phyloP scores from a whole-genome alignment of 1,284 basidiomycete species.

The Peniophora sp. region DNA sequence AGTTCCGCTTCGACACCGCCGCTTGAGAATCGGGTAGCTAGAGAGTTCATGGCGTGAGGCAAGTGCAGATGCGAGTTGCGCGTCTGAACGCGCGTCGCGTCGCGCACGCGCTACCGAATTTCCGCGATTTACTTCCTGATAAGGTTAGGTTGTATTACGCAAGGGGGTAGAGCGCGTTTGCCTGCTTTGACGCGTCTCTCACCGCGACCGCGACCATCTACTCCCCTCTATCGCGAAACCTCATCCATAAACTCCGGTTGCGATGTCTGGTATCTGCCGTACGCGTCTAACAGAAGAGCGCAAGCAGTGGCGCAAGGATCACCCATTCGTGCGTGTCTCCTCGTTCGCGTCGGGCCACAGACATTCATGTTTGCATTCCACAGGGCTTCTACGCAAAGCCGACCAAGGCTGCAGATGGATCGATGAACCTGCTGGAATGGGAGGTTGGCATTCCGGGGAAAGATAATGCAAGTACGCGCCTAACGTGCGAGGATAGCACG shows the following conservation, averaged over 20 bases:
- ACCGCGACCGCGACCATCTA: too few species aligned
- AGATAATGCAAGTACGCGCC: constrained; percentile 48
- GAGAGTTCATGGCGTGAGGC: constrained; percentile 61
- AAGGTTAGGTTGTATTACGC: too few species aligned
- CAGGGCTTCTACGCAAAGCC: constrained; percentile 98
- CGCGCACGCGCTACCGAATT: background rate
- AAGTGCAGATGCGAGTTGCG: constrained; percentile 11
- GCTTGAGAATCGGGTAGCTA: constrained; percentile 61
- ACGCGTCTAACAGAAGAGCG: constrained; percentile 91
- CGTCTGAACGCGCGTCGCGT: constrained; percentile 42
- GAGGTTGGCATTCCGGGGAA: constrained; percentile 96
- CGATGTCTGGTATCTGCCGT: constrained; percentile 78
- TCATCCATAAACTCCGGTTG: background rate
- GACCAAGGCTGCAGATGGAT: constrained; percentile 82
- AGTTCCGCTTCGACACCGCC: constrained; percentile 42
- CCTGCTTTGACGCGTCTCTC: too few species aligned
- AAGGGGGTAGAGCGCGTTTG: too few species aligned
- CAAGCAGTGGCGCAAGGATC: constrained; percentile 99
- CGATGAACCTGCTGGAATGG: constrained; percentile 96
- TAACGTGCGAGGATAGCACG: constrained; percentile 18
- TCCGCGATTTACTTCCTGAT: too few species aligned
- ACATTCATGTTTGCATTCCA: constrained; percentile 4
- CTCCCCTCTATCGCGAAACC: too few species aligned
- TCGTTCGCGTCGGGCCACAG: constrained; percentile 1
- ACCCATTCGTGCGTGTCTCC: constrained; percentile 81